Conservation (phyloP, 1,284 basidiomycete species). For the Wolfiporia cocos region DNA sequence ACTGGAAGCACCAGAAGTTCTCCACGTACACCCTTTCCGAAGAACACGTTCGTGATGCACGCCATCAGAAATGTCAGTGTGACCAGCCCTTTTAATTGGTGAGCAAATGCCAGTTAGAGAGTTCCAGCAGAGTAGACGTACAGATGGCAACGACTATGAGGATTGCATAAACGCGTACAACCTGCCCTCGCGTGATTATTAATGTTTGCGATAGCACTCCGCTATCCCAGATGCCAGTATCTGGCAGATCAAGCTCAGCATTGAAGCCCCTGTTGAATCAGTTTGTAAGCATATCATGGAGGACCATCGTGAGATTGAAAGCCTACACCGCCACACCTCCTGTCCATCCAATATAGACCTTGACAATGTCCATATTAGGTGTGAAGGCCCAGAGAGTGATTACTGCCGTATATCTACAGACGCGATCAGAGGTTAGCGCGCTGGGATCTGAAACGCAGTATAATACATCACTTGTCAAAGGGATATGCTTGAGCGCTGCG, state of each 20-base stretch:
- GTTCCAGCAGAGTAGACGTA: conserved; percentile 5
- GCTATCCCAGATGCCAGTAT: conserved; percentile 6
- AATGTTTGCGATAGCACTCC: conserved; percentile 15
- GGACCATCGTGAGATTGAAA: no score
- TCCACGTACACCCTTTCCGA: conserved; percentile 16
- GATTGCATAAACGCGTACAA: conserved; percentile 17
- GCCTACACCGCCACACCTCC: conserved; percentile 15
- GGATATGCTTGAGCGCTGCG: conserved; percentile 18
- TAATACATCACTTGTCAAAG: conserved; percentile 19
- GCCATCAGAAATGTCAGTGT: conserved; percentile 18
- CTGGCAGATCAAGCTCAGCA: conserved; percentile 11
- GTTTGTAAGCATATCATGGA: no score
- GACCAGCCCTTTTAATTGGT: conserved; percentile 18
- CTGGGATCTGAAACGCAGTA: background rate
- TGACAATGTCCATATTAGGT: background rate
- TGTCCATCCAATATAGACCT: conserved; percentile 10
- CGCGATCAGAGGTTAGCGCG: background rate
- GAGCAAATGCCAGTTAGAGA: no score
- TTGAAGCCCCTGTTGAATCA: conserved; percentile 18
- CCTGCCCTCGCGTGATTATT: conserved; percentile 16
- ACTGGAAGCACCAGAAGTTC: conserved; percentile 17
- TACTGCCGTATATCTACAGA: conserved; percentile 7
- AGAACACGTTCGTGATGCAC: conserved; percentile 16
- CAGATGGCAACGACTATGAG: conserved; percentile 19
- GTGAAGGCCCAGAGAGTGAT: conserved; percentile 7